Conservation (phyloP, 2,329 filamentous ascomycete species). For the Fusarium dlaminii region DNA sequence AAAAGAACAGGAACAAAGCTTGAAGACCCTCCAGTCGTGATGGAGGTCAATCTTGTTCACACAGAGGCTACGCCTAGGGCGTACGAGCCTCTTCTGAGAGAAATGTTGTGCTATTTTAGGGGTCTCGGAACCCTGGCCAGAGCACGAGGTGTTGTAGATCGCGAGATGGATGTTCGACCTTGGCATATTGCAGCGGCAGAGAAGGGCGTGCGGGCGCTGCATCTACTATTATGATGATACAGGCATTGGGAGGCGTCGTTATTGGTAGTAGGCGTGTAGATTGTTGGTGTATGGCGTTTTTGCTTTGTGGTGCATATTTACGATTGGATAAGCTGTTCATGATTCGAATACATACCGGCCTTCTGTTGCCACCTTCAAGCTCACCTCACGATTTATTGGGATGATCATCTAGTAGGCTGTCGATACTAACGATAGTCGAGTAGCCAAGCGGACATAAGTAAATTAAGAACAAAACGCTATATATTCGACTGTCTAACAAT, state of each 20-base stretch:
- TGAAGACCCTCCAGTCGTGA: conserved; percentile 67
- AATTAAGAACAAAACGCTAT: background rate
- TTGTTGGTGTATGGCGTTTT: conserved; percentile 31
- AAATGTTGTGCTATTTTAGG: conserved; percentile 76
- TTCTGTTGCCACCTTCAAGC: background rate
- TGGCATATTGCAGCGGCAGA: conserved; percentile 81
- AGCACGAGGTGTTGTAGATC: conserved; percentile 69
- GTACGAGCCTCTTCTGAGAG: conserved; percentile 73
- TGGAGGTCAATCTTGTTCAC: conserved; percentile 73
- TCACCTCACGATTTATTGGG: background rate
- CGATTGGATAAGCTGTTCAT: conserved; percentile 6
- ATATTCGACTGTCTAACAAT: background rate
- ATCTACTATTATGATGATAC: conserved; percentile 66
- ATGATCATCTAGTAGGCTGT: background rate
- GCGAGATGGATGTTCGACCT: conserved; percentile 71
- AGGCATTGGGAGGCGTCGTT: conserved; percentile 30
- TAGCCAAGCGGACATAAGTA: background rate
- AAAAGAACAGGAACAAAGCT: conserved; percentile 66
- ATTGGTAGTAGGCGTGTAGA: background rate
- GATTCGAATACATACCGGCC: conserved; percentile 7
- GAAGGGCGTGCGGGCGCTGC: conserved; percentile 73
- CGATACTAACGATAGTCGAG: background rate
- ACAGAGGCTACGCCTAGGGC: conserved; percentile 60
- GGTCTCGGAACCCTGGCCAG: conserved; percentile 75
- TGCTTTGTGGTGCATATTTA: conserved; percentile 20